phyloP scores from a whole-genome alignment of 768 basidiomycete species.

The Leccinum aurantiacum region DNA sequence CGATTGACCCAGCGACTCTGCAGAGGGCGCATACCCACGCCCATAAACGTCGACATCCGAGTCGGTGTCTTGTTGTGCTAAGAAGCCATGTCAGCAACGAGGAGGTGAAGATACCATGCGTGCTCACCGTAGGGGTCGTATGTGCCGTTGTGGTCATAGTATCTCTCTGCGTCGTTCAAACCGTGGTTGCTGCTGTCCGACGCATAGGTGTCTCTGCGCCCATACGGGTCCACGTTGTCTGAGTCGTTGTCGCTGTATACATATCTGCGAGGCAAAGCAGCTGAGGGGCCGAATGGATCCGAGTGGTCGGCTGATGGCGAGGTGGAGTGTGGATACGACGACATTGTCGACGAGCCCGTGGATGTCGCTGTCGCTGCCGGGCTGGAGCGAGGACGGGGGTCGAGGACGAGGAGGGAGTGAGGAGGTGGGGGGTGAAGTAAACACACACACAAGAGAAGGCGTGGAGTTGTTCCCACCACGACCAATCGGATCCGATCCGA shows the following conservation, averaged over 20 bases:
- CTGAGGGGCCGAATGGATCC: constrained; percentile 61
- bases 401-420: background rate
- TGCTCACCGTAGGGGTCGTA: constrained; percentile 65
- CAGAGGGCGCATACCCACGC: constrained; percentile 65
- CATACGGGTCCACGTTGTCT: constrained; percentile 61
- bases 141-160: constrained; percentile 63
- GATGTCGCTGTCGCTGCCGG: constrained; percentile 18
- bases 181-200: constrained; percentile 70
- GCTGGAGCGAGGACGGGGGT: constrained; percentile 3
- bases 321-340: constrained; percentile 55
- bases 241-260: constrained; percentile 76
- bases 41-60: constrained; percentile 77
- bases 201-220: constrained; percentile 63
- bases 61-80: constrained; percentile 81
- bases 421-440: constrained; percentile 5
- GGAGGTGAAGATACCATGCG: background rate
- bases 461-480: constrained; percentile 31
- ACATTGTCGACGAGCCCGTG: constrained; percentile 34
- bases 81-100: constrained; percentile 6
- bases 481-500: constrained; percentile 18
- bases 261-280: constrained; percentile 40
- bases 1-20: constrained; percentile 69
- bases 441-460: background rate
- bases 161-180: constrained; percentile 42
- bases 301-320: constrained; percentile 60